Evolutionary conservation across 371 early-diverging fungal species (phyloP).

Genomic region (Choanephora cucurbitarum): DNA sequence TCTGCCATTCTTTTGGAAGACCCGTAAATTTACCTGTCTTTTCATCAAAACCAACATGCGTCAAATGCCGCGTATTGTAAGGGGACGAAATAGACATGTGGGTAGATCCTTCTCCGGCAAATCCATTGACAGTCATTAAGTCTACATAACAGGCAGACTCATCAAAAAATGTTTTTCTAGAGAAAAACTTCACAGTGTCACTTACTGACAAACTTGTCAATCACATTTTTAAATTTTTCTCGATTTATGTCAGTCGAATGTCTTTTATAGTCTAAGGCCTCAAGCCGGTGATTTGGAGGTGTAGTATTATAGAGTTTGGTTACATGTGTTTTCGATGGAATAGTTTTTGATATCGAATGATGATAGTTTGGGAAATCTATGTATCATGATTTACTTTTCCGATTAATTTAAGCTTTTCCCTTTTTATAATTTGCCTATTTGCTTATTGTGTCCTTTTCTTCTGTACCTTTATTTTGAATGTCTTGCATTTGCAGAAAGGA

Average conservation of each 20-base stretch:
- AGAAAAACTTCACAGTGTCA: too few species aligned
- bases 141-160: slow-evolving; percentile 13
- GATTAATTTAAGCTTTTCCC: background rate
- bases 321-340: slow-evolving; percentile 16
- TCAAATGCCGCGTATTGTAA: slow-evolving; percentile 31
- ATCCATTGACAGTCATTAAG: slow-evolving; percentile 10
- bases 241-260: slow-evolving; percentile 7
- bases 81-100: slow-evolving; percentile 30
- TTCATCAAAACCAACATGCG: slow-evolving; percentile 34
- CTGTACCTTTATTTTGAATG: slow-evolving; percentile 8
- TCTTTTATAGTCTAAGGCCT: background rate
- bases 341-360: slow-evolving; percentile 11
- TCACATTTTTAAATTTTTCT: slow-evolving; percentile 22
- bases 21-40: slow-evolving; percentile 35
- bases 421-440: slow-evolving; percentile 5
- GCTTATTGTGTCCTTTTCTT: too few species aligned
- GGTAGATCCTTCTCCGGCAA: background rate
- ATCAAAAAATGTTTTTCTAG: too few species aligned
- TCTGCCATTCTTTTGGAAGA: slow-evolving; percentile 34
- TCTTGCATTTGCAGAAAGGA: slow-evolving; percentile 9
- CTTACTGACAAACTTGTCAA: slow-evolving; percentile 28
- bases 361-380: slow-evolving; percentile 7
- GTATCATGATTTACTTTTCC: slow-evolving; percentile 1
- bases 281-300: background rate
- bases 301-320: slow-evolving; percentile 23